A percentile compares a stretch with the other conserved stretches of the same genome.
phyloP scores from a whole-genome alignment of 148 eudicot genomes.

The Heliosperma pusillum region DNA sequence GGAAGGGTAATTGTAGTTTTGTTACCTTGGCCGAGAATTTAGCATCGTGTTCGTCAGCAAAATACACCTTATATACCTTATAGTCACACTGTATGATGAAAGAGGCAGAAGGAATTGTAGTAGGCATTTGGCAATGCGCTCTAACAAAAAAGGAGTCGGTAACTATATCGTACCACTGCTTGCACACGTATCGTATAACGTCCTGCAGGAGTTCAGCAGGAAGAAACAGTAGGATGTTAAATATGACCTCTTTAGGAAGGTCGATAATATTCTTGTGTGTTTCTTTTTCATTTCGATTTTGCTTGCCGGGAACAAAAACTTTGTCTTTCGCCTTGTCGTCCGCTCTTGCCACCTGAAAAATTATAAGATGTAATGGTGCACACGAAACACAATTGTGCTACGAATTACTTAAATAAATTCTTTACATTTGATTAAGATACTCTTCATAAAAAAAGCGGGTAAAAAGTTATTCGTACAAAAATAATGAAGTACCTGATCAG shows the following conservation, averaged over 20 bases:
- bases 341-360: no score
- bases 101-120: background rate
- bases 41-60: background rate
- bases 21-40: background rate
- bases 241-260: constrained; percentile 10
- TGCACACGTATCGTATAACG: constrained; percentile 16
- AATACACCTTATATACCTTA: background rate
- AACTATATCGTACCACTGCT: constrained; percentile 12
- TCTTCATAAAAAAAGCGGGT: no score
- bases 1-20: constrained; percentile 4
- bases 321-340: no score
- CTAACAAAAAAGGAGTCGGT: constrained; percentile 1
- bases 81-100: background rate
- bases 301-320: constrained; percentile 10
- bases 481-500: no score
- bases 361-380: no score
- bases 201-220: constrained; percentile 12
- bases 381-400: no score
- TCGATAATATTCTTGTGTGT: background rate
- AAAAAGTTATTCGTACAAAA: no score
- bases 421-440: no score
- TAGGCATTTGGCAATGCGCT: background rate
- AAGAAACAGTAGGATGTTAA: constrained; percentile 7
- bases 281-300: no score
- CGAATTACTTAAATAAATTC: no score